These are phyloP conservation scores for Solanum bulbocastanum DNA, from an alignment of 257 asterid genomes.

Conservation along the genomic window DNA sequence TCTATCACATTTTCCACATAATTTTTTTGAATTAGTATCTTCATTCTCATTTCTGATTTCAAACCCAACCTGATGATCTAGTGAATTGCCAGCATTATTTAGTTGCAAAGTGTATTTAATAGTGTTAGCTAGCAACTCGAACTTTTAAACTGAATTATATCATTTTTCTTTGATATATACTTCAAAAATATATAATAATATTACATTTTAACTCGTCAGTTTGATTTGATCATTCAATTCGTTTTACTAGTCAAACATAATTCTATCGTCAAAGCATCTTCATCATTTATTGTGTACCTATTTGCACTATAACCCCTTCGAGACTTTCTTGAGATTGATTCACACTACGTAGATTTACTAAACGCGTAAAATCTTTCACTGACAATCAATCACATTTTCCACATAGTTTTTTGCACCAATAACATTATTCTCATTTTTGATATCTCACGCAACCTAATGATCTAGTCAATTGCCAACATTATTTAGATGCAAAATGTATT, in stretches of 20 bases:
- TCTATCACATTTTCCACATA: neutral
- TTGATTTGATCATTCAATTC: neutral
- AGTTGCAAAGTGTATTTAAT: neutral
- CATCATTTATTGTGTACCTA: neutral
- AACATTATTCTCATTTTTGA: too few species aligned
- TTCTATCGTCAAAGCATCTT: neutral
- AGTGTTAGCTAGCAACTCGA: neutral
- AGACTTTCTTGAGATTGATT: neutral
- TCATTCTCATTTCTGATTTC: neutral
- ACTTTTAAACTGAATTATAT: too few species aligned
- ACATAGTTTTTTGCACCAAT: neutral
- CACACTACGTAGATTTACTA: neutral
- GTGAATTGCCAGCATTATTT: neutral
- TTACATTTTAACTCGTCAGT: too few species aligned
- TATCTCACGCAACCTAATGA: neutral
- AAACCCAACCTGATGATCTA: neutral
- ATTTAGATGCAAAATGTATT: neutral
- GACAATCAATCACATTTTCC: neutral
- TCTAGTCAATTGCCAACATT: neutral
- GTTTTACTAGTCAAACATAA: neutral
- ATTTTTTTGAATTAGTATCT: neutral
- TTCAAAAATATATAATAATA: too few species aligned
- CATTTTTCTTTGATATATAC: neutral
- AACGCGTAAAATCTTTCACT: neutral
- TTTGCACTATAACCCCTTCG: rapidly evolving